Conservation (phyloP, 352 stramenopile genomes). For the Phytopythium kandeliae region DNA sequence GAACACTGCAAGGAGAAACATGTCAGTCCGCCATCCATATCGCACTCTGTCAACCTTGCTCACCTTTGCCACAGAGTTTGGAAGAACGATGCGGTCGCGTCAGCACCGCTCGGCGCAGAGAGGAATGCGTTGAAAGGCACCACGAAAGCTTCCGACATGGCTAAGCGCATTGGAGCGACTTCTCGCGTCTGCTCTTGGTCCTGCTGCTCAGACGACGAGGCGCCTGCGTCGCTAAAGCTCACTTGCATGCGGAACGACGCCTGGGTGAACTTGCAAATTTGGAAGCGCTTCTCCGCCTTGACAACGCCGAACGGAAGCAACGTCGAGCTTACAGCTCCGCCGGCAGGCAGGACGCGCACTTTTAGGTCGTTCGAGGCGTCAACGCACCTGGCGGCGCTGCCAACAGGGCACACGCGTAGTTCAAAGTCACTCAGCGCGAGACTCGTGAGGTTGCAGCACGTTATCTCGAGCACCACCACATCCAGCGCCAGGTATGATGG, state of each 20-base stretch:
- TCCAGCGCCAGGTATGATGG: constrained; percentile 34
- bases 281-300: constrained; percentile 63
- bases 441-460: constrained; percentile 64
- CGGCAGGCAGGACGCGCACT: constrained; percentile 35
- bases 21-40: too few relatives aligned
- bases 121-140: constrained; percentile 53
- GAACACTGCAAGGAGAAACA: neutral
- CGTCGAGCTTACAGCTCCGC: constrained; percentile 26
- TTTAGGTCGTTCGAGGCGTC: constrained; percentile 55
- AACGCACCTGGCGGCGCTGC: constrained; percentile 39
- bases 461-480: constrained; percentile 38
- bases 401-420: constrained; percentile 43
- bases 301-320: constrained; percentile 53
- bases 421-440: constrained; percentile 57
- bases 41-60: too few relatives aligned
- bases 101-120: constrained; percentile 19
- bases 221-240: constrained; percentile 19
- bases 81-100: constrained; percentile 35
- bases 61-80: constrained; percentile 52
- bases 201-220: constrained; percentile 3
- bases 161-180: constrained; percentile 10
- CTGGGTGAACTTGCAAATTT: constrained; percentile 52
- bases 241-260: constrained; percentile 54
- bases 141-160: constrained; percentile 34
- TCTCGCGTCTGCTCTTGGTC: constrained; percentile 4